These are phyloP conservation scores for Vitis riparia DNA, from an alignment of 164 flowering plant species.

Conservation along the genomic window DNA sequence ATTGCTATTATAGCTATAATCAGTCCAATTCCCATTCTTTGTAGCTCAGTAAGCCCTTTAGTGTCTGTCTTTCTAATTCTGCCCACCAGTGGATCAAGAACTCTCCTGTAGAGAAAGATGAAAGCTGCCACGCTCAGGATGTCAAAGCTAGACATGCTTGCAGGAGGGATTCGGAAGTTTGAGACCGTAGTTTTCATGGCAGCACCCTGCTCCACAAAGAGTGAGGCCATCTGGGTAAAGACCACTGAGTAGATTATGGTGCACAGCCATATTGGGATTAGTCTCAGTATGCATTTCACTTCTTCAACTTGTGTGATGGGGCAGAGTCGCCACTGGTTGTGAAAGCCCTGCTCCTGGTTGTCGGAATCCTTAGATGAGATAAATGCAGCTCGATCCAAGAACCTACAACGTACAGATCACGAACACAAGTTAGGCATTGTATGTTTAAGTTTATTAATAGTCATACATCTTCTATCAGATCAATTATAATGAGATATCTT, in stretches of 20 bases:
- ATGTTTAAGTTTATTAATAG: neutral
- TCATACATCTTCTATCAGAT: neutral
- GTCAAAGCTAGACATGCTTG: slow-evolving; percentile 98
- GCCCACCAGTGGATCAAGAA: slow-evolving; percentile 60
- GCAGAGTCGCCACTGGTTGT: too few species aligned
- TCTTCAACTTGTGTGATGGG: slow-evolving; percentile 59
- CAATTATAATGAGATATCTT: neutral
- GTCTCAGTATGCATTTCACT: slow-evolving; percentile 84
- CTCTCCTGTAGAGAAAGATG: slow-evolving; percentile 66
- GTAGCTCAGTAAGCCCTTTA: slow-evolving; percentile 77
- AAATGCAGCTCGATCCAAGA: slow-evolving; percentile 78
- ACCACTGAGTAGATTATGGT: slow-evolving; percentile 89
- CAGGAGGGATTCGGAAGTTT: slow-evolving; percentile 72
- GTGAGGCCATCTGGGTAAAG: slow-evolving; percentile 94
- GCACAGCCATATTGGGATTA: slow-evolving; percentile 93
- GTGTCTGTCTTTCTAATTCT: slow-evolving; percentile 39
- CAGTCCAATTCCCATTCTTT: slow-evolving; percentile 91
- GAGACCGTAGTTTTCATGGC: slow-evolving; percentile 70
- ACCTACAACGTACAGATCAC: slow-evolving; percentile 35
- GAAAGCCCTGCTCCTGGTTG: slow-evolving; percentile 23
- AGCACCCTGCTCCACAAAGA: slow-evolving; percentile 94
- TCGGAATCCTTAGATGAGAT: slow-evolving; percentile 48
- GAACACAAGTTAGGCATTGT: neutral
- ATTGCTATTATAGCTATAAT: slow-evolving; percentile 76
- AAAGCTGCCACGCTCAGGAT: slow-evolving; percentile 78